These are phyloP conservation scores for Boletus subluridellus DNA, from an alignment of 1,284 basidiomycete species.

Conservation along the genomic window DNA sequence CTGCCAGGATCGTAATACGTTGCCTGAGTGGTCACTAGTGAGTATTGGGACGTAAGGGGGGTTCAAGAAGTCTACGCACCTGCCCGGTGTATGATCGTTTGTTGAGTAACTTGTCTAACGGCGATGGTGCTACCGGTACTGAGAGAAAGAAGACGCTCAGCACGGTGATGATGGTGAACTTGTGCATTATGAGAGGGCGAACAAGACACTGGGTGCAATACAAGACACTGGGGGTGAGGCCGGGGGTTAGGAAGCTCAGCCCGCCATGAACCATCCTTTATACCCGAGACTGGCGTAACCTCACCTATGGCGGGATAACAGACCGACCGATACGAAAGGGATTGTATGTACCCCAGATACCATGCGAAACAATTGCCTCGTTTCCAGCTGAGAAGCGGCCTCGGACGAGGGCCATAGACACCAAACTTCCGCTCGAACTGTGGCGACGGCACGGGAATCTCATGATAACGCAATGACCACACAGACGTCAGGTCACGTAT, in stretches of 20 bases:
- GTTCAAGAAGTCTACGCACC: conserved; percentile 33
- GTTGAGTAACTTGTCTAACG: conserved; percentile 35
- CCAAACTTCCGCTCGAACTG: background rate
- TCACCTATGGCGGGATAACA: background rate
- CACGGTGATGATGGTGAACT: conserved; percentile 39
- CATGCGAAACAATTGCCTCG: background rate
- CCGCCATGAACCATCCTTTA: conserved; percentile 7
- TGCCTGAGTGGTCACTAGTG: conserved; percentile 23
- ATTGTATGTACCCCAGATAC: background rate
- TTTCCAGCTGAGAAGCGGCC: background rate
- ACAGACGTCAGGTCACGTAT: no score
- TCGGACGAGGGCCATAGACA: background rate
- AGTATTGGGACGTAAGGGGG: background rate
- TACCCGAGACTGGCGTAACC: conserved; percentile 2
- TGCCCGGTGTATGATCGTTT: conserved; percentile 46
- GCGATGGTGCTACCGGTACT: conserved; percentile 44
- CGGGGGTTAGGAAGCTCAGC: background rate
- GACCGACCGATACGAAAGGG: background rate
- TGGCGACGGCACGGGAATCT: background rate
- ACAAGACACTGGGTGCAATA: background rate
- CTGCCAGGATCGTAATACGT: conserved; percentile 38
- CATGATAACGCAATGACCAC: no score
- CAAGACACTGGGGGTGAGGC: background rate
- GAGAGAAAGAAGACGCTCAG: conserved; percentile 42
- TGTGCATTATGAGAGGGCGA: conserved; percentile 33